phyloP scores from a whole-genome alignment of 1,284 basidiomycete genomes.

The Singerocomus inundabilis region DNA sequence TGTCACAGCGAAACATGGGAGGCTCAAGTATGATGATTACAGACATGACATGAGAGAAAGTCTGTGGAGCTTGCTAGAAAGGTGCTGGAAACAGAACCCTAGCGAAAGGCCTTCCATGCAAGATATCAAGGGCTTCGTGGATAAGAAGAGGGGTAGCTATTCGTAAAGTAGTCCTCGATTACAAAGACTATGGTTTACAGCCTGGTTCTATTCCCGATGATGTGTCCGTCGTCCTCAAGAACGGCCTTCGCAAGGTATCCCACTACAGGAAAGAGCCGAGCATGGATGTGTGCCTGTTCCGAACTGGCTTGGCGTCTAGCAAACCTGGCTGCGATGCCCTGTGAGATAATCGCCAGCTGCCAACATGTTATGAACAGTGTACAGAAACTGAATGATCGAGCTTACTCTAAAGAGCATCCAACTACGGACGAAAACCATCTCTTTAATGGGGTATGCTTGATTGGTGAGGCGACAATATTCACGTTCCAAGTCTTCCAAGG shows the following conservation, averaged over 20 bases:
- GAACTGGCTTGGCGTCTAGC: constrained; percentile 86
- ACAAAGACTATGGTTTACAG: constrained; percentile 28
- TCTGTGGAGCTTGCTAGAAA: constrained; percentile 21
- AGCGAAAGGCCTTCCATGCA: constrained; percentile 14
- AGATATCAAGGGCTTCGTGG: constrained; percentile 18
- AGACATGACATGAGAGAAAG: constrained; percentile 13
- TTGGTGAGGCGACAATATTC: constrained; percentile 67
- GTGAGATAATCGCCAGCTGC: constrained; percentile 82
- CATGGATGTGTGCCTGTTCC: constrained; percentile 64
- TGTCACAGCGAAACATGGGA: constrained; percentile 16
- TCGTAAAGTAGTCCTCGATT: neutral
- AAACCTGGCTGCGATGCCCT: constrained; percentile 90
- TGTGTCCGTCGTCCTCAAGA: constrained; percentile 52
- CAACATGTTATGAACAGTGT: constrained; percentile 2
- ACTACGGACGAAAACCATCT: constrained; percentile 77
- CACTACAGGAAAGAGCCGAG: constrained; percentile 58
- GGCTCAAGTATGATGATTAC: constrained; percentile 23
- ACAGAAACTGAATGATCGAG: constrained; percentile 8
- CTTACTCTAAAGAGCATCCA: constrained; percentile 87
- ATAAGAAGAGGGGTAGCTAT: constrained; percentile 16
- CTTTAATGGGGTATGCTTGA: constrained; percentile 67
- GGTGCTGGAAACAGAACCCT: constrained; percentile 22
- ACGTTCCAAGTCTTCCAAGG: constrained; percentile 71
- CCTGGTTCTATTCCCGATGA: constrained; percentile 35
- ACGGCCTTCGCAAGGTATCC: constrained; percentile 61